These are phyloP conservation scores for Globisporangium acanthophoron DNA, from an alignment of 352 stramenopile genomes.

Conservation along the genomic window DNA sequence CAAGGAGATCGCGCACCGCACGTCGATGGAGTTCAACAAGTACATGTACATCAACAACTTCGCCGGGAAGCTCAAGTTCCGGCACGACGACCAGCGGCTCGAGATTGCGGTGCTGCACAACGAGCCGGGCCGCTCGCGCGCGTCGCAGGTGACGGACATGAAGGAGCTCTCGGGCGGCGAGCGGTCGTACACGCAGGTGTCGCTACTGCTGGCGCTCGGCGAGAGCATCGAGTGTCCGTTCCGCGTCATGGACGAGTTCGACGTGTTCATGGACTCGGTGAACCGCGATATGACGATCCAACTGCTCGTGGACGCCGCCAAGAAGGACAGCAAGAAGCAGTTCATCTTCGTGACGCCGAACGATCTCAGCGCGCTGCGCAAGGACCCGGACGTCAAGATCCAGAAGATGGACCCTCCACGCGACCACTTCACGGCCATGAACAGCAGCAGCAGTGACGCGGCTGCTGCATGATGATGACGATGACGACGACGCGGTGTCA, in stretches of 20 bases:
- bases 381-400: slow-evolving; percentile 79
- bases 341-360: slow-evolving; percentile 90
- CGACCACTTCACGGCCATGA: slow-evolving; percentile 47
- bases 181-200: slow-evolving; percentile 95
- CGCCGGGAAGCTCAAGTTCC: slow-evolving; percentile 77
- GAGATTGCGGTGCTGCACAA: slow-evolving; percentile 82
- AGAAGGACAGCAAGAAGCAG: slow-evolving; percentile 71
- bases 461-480: neutral
- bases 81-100: slow-evolving; percentile 64
- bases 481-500: neutral
- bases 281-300: slow-evolving; percentile 95
- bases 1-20: slow-evolving; percentile 73
- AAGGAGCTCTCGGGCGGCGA: slow-evolving; percentile 97
- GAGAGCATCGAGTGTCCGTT: slow-evolving; percentile 91
- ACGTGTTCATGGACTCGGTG: slow-evolving; percentile 99
- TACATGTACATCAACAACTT: slow-evolving; percentile 86
- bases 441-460: slow-evolving; percentile 3
- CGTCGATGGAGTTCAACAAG: slow-evolving; percentile 78
- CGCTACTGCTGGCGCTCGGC: slow-evolving; percentile 93
- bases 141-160: slow-evolving; percentile 92
- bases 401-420: slow-evolving; percentile 86
- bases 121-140: slow-evolving; percentile 54
- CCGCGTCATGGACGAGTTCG: slow-evolving; percentile 98
- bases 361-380: slow-evolving; percentile 71
- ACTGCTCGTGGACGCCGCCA: slow-evolving; percentile 86